These are phyloP conservation scores for Scytalidium lignicola DNA, from an alignment of 2,329 filamentous ascomycete species.

Conservation along the genomic window DNA sequence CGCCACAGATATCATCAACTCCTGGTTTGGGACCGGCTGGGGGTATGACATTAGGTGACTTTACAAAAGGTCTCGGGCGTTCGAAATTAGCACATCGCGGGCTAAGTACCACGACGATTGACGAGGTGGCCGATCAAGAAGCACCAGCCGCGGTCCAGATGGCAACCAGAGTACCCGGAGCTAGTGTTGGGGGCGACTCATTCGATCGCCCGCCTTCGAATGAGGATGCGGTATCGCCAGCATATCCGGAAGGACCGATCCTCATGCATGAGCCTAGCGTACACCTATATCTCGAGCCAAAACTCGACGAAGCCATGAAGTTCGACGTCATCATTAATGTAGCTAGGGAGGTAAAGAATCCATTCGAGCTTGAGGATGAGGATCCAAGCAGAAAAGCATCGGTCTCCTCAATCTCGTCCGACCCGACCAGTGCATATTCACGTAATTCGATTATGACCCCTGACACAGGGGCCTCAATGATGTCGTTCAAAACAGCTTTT, in stretches of 20 bases:
- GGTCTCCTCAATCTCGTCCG: conserved; percentile 17
- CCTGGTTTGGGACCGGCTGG: conserved; percentile 55
- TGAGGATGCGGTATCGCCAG: conserved; percentile 74
- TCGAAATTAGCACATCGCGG: conserved; percentile 12
- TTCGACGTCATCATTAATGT: conserved; percentile 86
- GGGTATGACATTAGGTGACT: conserved; percentile 57
- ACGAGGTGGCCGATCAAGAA: conserved; percentile 35
- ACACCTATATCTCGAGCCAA: conserved; percentile 75
- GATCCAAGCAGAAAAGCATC: conserved; percentile 22
- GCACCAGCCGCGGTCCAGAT: conserved; percentile 54
- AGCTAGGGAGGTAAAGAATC: conserved; percentile 74
- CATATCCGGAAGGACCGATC: conserved; percentile 77
- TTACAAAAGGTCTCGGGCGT: conserved; percentile 16
- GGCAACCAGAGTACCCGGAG: conserved; percentile 44
- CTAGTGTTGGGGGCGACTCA: conserved; percentile 53
- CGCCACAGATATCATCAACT: conserved; percentile 59
- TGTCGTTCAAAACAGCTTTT: conserved; percentile 57
- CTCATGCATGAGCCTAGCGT: conserved; percentile 76
- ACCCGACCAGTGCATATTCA: conserved; percentile 23
- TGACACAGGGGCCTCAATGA: conserved; percentile 52
- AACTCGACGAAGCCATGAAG: conserved; percentile 66
- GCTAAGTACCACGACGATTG: conserved; percentile 23
- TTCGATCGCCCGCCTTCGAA: conserved; percentile 66
- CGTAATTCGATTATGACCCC: conserved; percentile 21
- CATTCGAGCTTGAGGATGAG: conserved; percentile 47